Percentiles rank a stretch among this genome's conserved stretches.
Conservation (phyloP, 345 rosid species). For the Zanthoxylum bungeanum region DNA sequence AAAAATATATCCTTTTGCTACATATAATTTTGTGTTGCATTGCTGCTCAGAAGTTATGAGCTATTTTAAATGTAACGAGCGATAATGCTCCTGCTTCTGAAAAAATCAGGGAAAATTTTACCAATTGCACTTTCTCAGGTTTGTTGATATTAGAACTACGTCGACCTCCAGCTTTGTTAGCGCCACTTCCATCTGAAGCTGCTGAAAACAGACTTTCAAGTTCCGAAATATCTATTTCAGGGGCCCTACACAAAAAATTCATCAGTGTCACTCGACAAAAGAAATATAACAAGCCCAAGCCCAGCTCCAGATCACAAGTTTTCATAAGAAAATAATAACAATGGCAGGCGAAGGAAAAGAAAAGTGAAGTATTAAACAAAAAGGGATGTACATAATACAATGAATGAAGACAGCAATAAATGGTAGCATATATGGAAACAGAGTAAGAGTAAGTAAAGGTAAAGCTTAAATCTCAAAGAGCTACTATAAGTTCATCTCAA, state of each 20-base stretch:
- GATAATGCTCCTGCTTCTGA: no score
- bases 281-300: neutral
- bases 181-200: constrained; percentile 51
- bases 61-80: neutral
- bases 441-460: neutral
- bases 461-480: neutral
- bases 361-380: no score
- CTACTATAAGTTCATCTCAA: neutral
- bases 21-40: no score
- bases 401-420: neutral
- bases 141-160: constrained; percentile 80
- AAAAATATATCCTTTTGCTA: neutral
- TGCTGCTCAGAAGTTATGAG: neutral
- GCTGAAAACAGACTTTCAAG: constrained; percentile 95
- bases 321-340: neutral
- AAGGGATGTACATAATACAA: neutral
- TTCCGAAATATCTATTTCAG: constrained; percentile 96
- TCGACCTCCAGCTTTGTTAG: constrained; percentile 68
- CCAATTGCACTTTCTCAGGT: constrained; percentile 94
- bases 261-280: constrained; percentile 11
- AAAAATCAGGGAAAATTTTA: constrained; percentile 23
- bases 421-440: neutral
- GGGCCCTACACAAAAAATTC: constrained; percentile 63
- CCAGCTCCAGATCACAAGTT: neutral
- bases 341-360: neutral